A percentile compares a stretch with the other conserved stretches of the same genome.
phyloP scores from a whole-genome alignment of 164 flowering plant species.

The Umbellularia californica region DNA sequence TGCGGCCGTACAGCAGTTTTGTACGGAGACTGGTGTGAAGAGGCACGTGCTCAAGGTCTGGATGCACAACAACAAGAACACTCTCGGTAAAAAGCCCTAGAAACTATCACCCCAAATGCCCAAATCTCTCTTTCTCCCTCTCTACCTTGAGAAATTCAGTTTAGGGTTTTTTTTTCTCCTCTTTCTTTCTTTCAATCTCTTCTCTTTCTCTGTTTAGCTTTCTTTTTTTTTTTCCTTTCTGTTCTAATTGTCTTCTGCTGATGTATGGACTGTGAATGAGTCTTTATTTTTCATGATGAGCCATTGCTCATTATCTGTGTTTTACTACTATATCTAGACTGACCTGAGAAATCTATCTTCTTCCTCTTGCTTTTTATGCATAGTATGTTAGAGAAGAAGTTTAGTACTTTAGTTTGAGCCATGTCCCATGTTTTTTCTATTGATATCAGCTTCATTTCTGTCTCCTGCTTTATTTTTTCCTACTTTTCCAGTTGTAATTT shows the following conservation, averaged over 20 bases:
- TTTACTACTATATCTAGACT: not conserved
- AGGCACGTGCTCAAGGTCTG: conserved; percentile 76
- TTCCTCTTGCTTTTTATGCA: not conserved
- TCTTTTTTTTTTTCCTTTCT: not conserved
- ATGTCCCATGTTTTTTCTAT: not conserved
- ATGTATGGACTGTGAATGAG: conserved; percentile 5
- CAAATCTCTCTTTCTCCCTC: not conserved
- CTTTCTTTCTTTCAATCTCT: not conserved
- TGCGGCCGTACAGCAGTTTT: conserved; percentile 55
- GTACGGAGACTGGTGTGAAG: conserved; percentile 42
- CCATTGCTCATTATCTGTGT: conserved; percentile 15
- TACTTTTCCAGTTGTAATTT: not conserved
- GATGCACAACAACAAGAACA: conserved; percentile 90
- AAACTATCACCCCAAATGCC: not conserved
- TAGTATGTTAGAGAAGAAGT: not conserved
- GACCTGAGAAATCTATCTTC: not conserved
- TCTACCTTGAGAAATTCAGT: not conserved
- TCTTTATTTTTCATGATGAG: conserved; percentile 16
- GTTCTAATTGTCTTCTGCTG: conserved; percentile 1
- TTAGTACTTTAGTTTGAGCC: not conserved
- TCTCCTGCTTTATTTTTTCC: too few species aligned
- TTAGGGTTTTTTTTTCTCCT: not conserved
- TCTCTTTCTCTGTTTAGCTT: not conserved
- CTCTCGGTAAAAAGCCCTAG: conserved; percentile 72
- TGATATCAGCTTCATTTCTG: not conserved